Base-by-base conservation (phyloP, 768 basidiomycete genomes). In the Clavulina sp. region DNA sequence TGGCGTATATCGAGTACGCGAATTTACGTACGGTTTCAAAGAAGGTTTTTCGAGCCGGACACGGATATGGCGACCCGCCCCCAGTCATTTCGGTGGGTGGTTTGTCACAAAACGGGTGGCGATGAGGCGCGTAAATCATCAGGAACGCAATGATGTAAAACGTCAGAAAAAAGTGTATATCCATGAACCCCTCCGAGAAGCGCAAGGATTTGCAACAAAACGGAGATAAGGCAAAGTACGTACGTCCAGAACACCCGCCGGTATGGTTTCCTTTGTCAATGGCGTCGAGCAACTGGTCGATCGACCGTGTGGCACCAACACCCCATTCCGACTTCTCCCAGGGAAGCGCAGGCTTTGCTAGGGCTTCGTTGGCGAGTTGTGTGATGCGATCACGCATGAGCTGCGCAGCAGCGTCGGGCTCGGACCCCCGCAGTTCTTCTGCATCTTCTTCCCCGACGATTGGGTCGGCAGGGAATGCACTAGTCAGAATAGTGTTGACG, bases 391-490 rank as follows among this genome's bases (percentile, higher is more conserved):
- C 69, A 33, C 76, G 61, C 49, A 91, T 65, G 0, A 57, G 60
- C 5, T 55, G 59, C 2, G 68, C 68, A 5, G 67, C 66, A 40
- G 68, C 64, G 30, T 71, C 73, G 36, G 52, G 54, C 0, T 52
- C 51, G 26, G 40, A 23, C 1, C 60, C 63, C 4, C 83, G 75
- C 19, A 97, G 66, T 50, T 88, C 85, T 0, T 76, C 69, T 0
- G 93, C 81, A 63, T 95, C 88, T 65, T 99, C 93, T 65, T 99
- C 95, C 30, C 92, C 95, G 34, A 97, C 81, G 61, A 97, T 86
- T 5, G 75, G 75, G 65, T 96, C 91, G 0, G 71, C 58, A 0
- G 92, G 93, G 66, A 95, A 97, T 0, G 80, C 77, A 9, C 69
- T 68, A 16, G 65, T 62, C 32, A 99, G 74, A 60, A 96, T 81